Conservation (phyloP, 2,329 filamentous ascomycete species). For the Trichoderma cornu-damae region DNA sequence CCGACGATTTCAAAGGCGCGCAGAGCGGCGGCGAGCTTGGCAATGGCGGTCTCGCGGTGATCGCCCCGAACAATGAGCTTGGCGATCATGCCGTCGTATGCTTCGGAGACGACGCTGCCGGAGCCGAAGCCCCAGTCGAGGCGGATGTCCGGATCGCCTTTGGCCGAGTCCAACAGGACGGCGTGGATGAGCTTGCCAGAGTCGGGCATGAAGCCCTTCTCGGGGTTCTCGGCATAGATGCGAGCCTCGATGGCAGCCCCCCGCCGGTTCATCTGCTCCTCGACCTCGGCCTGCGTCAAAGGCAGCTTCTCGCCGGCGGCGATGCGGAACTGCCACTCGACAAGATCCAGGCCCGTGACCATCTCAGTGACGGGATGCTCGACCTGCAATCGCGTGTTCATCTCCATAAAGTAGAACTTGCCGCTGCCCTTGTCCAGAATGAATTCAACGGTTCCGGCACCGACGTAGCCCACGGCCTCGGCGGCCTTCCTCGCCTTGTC, state of each 20-base stretch:
- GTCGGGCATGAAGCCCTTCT: slow-evolving; percentile 87
- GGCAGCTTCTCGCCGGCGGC: slow-evolving; percentile 54
- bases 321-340: slow-evolving; percentile 91
- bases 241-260: slow-evolving; percentile 92
- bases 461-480: slow-evolving; percentile 78
- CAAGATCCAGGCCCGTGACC: slow-evolving; percentile 67
- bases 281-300: slow-evolving; percentile 58
- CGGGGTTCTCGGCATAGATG: slow-evolving; percentile 94
- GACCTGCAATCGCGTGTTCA: slow-evolving; percentile 87
- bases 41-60: slow-evolving; percentile 72
- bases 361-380: slow-evolving; percentile 87
- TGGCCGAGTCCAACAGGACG: slow-evolving; percentile 59
- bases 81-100: slow-evolving; percentile 98
- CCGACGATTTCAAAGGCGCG: slow-evolving; percentile 90
- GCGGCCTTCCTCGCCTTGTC: slow-evolving; percentile 60
- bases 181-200: slow-evolving; percentile 85
- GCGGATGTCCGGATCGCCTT: slow-evolving; percentile 64
- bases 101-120: slow-evolving; percentile 86
- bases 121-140: slow-evolving; percentile 91
- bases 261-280: slow-evolving; percentile 64
- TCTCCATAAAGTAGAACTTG: slow-evolving; percentile 78
- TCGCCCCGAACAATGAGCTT: slow-evolving; percentile 89
- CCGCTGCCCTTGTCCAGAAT: slow-evolving; percentile 79
- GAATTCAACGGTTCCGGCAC: slow-evolving; percentile 85
- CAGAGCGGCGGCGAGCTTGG: slow-evolving; percentile 73